A percentile compares a stretch with the other conserved stretches of the same genome.
Evolutionary conservation across 352 stramenopile genomes (phyloP).

Genomic region (Phytophthora agathidicida): DNA sequence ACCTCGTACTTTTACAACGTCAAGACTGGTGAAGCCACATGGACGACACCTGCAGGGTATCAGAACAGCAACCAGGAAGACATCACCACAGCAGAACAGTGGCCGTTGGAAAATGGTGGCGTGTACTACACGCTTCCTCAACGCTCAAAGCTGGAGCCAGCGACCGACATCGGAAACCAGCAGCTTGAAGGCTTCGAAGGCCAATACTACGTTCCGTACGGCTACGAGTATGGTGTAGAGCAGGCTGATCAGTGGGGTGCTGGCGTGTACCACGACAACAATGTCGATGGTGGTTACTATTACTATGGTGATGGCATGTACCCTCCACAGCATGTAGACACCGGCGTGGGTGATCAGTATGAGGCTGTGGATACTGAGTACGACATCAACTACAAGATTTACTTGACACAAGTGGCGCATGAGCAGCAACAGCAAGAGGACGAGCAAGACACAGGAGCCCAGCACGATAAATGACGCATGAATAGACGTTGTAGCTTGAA

Average conservation of each 20-base stretch:
- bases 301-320: constrained; percentile 28
- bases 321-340: too few relatives aligned
- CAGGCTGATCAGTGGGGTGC: constrained; percentile 8
- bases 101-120: constrained; percentile 11
- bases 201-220: constrained; percentile 21
- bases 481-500: constrained; percentile 9
- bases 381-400: constrained; percentile 79
- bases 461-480: constrained; percentile 10
- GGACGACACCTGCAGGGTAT: constrained; percentile 51
- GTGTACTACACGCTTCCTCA: constrained; percentile 26
- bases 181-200: constrained; percentile 1
- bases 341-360: constrained; percentile 6
- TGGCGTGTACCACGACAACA: constrained; percentile 10
- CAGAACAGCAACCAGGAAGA: constrained; percentile 27
- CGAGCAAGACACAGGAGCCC: background rate
- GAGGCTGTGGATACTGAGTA: constrained; percentile 57
- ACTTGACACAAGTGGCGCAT: constrained; percentile 55
- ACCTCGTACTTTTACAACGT: constrained; percentile 77
- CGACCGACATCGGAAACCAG: constrained; percentile 17
- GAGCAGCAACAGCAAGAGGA: constrained; percentile 24
- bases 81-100: constrained; percentile 11
- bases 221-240: constrained; percentile 22
- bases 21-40: constrained; percentile 70
- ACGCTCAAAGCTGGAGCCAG: constrained; percentile 17
- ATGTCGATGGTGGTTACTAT: constrained; percentile 12